Conservation (phyloP, 2,329 filamentous ascomycete genomes). For the Paecilomyces sp. region DNA sequence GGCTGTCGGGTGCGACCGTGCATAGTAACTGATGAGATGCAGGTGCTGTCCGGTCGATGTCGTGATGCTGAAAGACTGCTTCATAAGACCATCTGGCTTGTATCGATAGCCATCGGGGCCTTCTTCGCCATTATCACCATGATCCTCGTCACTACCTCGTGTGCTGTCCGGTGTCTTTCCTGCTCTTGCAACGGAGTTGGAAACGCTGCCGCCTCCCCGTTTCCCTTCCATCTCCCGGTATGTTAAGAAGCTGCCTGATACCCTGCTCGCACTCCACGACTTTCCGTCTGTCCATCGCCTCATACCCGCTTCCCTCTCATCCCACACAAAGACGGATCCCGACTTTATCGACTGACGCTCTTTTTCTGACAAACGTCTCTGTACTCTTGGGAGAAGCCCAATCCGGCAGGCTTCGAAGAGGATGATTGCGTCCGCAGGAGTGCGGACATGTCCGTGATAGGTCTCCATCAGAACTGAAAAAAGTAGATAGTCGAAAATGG, state of each 20-base stretch:
- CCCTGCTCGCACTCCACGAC: constrained; percentile 95
- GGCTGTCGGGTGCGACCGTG: constrained; percentile 66
- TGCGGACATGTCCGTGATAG: constrained; percentile 89
- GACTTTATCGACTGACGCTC: constrained; percentile 93
- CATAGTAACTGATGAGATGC: constrained; percentile 96
- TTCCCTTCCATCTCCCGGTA: constrained; percentile 99
- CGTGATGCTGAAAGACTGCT: constrained; percentile 99
- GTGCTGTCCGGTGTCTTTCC: constrained; percentile 80
- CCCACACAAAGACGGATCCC: constrained; percentile 99
- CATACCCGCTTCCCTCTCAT: constrained; percentile 97
- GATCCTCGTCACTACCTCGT: constrained; percentile 74
- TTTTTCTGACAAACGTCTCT: constrained; percentile 89
- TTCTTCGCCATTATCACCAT: constrained; percentile 60
- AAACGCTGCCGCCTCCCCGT: constrained; percentile 61
- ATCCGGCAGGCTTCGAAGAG: constrained; percentile 95
- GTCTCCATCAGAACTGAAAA: constrained; percentile 69
- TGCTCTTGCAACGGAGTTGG: constrained; percentile 45
- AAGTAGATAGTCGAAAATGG: neutral
- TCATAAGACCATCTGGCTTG: constrained; percentile 96
- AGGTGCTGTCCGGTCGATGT: constrained; percentile 85
- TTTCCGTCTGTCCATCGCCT: constrained; percentile 97
- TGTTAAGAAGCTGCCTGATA: constrained; percentile 94
- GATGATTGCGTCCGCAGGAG: constrained; percentile 94
- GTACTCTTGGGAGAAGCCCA: constrained; percentile 82
- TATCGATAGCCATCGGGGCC: constrained; percentile 84